A percentile compares a stretch with the other conserved stretches of the same genome.
Conservation (phyloP, 78 protist species). For the Dictyostelium intermedium region DNA sequence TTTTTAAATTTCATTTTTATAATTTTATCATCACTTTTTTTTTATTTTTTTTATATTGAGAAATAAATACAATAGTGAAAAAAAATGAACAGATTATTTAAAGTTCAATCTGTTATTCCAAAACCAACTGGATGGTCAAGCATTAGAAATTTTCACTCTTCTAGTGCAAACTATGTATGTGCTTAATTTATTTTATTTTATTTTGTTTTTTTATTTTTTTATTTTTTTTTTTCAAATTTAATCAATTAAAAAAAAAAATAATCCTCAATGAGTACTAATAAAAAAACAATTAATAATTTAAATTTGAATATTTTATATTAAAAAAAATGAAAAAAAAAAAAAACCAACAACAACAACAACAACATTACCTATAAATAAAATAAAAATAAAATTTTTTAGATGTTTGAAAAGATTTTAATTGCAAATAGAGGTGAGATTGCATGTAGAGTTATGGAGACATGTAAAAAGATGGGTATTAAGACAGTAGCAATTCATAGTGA, state of each 20-base stretch:
- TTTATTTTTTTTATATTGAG: background rate
- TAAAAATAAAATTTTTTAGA: background rate
- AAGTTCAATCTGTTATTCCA: background rate
- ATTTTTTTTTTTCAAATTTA: too few relatives aligned
- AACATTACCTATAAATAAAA: too few relatives aligned
- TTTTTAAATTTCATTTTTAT: background rate
- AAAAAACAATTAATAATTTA: too few relatives aligned
- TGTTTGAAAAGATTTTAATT: slow-evolving; percentile 94
- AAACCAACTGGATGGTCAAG: background rate
- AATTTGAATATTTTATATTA: too few relatives aligned
- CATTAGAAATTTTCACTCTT: slow-evolving; percentile 11
- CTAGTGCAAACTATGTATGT: slow-evolving; percentile 8
- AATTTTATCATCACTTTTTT: background rate
- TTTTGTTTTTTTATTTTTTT: too few relatives aligned
- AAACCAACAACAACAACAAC: background rate
- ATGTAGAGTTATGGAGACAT: slow-evolving; percentile 95
- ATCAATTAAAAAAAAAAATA: too few relatives aligned
- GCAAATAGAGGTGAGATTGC: slow-evolving; percentile 99
- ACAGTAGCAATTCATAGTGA: slow-evolving; percentile 97
- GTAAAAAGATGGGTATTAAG: slow-evolving; percentile 93
- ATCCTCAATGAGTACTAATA: too few relatives aligned
- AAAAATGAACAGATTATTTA: slow-evolving; percentile 42
- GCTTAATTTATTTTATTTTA: background rate
- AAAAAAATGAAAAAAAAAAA: too few relatives aligned
- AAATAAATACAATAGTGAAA: background rate